Evolutionary conservation across 371 early-diverging fungal species (phyloP).

Genomic region (Mucor circinelloides): DNA sequence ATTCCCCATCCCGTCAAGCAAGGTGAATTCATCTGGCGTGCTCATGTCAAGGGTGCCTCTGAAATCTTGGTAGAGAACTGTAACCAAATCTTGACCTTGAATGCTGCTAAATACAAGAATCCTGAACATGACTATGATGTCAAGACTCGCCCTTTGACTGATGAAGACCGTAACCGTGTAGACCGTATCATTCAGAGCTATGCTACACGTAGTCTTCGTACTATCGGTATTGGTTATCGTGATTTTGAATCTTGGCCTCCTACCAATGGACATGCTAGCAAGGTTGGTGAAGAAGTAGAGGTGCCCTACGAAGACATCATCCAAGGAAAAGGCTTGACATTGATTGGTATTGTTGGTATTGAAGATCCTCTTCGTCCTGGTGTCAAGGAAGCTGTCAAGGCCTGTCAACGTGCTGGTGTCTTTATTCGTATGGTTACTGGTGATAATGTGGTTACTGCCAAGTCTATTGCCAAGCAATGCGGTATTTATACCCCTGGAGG

Average conservation of each 20-base stretch:
- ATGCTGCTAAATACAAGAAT: slow-evolving; percentile 23
- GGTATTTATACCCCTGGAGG: slow-evolving; percentile 66
- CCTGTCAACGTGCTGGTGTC: slow-evolving; percentile 74
- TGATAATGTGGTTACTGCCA: slow-evolving; percentile 73
- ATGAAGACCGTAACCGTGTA: slow-evolving; percentile 47
- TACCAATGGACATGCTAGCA: slow-evolving; percentile 32
- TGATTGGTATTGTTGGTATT: slow-evolving; percentile 66
- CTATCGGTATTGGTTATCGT: slow-evolving; percentile 69
- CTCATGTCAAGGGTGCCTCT: slow-evolving; percentile 87
- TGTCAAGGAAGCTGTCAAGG: slow-evolving; percentile 64
- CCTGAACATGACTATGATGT: slow-evolving; percentile 42
- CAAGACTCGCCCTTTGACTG: slow-evolving; percentile 50
- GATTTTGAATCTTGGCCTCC: slow-evolving; percentile 65
- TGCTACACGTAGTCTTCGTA: slow-evolving; percentile 65
- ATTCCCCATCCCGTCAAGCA: slow-evolving; percentile 36
- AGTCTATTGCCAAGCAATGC: slow-evolving; percentile 68
- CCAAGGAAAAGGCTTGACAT: slow-evolving; percentile 42
- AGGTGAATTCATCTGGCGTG: slow-evolving; percentile 52
- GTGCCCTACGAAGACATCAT: slow-evolving; percentile 55
- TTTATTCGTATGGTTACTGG: slow-evolving; percentile 84
- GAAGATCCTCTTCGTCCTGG: slow-evolving; percentile 74
- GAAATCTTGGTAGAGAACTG: slow-evolving; percentile 73
- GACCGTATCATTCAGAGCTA: slow-evolving; percentile 63
- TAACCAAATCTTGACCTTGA: slow-evolving; percentile 36
- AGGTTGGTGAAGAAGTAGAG: slow-evolving; percentile 31